Conservation (phyloP, 768 basidiomycete genomes). For the Sporobolomyces roseus region DNA sequence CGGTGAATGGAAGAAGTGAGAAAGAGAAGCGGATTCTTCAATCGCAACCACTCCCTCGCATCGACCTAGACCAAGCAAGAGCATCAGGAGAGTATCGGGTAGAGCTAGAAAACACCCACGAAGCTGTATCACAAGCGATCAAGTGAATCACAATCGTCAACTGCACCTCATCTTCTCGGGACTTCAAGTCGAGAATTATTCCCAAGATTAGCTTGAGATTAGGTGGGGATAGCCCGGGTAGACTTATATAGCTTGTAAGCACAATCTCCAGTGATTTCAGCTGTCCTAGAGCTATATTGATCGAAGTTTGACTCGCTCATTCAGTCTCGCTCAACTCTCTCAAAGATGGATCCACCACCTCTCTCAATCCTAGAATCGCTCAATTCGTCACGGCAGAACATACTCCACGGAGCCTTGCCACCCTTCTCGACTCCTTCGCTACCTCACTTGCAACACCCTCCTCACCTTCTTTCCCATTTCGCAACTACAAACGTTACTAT, state of each 20-base stretch:
- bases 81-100: too few relatives aligned
- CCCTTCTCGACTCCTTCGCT: slow-evolving; percentile 5
- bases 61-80: too few relatives aligned
- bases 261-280: too few relatives aligned
- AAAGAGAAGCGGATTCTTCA: neutral
- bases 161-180: too few relatives aligned
- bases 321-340: neutral
- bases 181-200: too few relatives aligned
- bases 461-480: slow-evolving; percentile 22
- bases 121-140: too few relatives aligned
- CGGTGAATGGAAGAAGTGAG: neutral
- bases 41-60: neutral
- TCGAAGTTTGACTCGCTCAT: neutral
- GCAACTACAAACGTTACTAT: slow-evolving; percentile 17
- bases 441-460: slow-evolving; percentile 12
- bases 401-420: slow-evolving; percentile 12
- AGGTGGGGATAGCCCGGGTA: too few relatives aligned
- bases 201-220: too few relatives aligned
- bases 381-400: slow-evolving; percentile 7
- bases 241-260: too few relatives aligned
- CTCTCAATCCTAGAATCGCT: slow-evolving; percentile 33
- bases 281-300: neutral
- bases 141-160: too few relatives aligned
- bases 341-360: neutral
- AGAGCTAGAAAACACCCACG: too few relatives aligned